Base-by-base conservation (phyloP, 1,139 yeast species). In the Kodamaea plutei region DNA sequence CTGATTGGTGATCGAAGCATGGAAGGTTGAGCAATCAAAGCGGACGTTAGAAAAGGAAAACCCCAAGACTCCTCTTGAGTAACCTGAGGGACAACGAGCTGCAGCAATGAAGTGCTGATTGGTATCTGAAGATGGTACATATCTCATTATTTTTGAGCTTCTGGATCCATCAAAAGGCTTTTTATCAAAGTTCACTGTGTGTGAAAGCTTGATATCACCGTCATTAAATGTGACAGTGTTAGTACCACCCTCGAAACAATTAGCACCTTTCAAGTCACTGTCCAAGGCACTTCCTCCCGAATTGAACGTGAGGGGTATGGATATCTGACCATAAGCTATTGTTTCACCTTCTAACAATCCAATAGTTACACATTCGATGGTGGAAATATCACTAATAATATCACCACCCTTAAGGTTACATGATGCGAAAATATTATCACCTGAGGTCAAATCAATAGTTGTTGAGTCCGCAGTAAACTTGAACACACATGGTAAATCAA, bases 141-240 rank as follows among this genome's bases (percentile, higher is more conserved):
- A 8, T 18, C 30, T 29, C 22, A 18, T 4, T 23, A 9, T 3
- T 15, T 17, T 18, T 6, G n/a, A 18, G 20, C n/a, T 4, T 5
- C 8, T 5, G n/a, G 10, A 8, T 4, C 20, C 20, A 18, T 18
- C 6, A 10, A 4, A 4, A 4, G 20, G 8, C n/a, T 18, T 5
- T 8, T 18, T 18, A 18, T 18, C 20, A 18, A 54, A 54, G 19
- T 23, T 30, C 2, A 49, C 52, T 4, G 40, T 28, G 10, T 40
- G 43, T 6, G 50, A 24, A 13, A 59, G 28, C 14, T 33, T n/a
- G 9, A 41, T 52, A 10, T 28, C 31, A 12, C 66, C 67, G 42
- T 58, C 64, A 7, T 26, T 36, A 40, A 56, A 58, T 3, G 50
- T 40, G 9, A 60, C 46, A 4, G 54, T 48, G 21, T 61, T 58